Evolutionary conservation across 2,329 filamentous ascomycete species (phyloP).

Genomic region (Exophiala calicioides): DNA sequence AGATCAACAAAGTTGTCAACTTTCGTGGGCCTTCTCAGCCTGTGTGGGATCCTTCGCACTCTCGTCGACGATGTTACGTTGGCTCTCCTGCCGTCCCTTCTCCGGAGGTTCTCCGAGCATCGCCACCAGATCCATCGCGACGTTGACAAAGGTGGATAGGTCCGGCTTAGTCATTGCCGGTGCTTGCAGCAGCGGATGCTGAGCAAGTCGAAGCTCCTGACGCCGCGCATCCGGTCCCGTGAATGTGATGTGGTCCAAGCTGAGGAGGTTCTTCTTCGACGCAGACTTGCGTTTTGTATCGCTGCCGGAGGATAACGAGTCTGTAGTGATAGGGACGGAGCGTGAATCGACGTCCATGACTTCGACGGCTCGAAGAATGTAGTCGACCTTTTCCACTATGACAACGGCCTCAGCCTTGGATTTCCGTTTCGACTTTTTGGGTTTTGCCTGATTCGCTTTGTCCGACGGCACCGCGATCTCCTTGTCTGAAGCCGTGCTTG

Average conservation of each 20-base stretch:
- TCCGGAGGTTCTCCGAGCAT: conserved; percentile 9
- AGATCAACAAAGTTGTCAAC: no score
- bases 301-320: neutral
- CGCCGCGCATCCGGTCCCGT: conserved; percentile 16
- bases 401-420: no score
- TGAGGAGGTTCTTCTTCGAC: neutral
- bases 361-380: conserved; percentile 19
- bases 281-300: neutral
- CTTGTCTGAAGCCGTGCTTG: neutral
- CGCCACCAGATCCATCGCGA: conserved; percentile 11
- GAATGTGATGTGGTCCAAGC: conserved; percentile 22
- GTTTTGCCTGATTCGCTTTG: neutral
- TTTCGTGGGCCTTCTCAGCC: conserved; percentile 1
- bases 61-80: neutral
- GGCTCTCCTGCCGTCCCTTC: neutral
- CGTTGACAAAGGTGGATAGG: conserved; percentile 8
- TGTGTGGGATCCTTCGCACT: neutral
- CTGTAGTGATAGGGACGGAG: conserved; percentile 2
- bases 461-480: neutral
- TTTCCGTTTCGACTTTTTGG: no score
- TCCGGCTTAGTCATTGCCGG: conserved; percentile 5
- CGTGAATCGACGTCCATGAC: conserved; percentile 24
- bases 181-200: conserved; percentile 11
- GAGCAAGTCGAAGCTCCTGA: conserved; percentile 19
- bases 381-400: conserved; percentile 8